Conservation (phyloP, 2,329 filamentous ascomycete species). For the Nemania sp. region DNA sequence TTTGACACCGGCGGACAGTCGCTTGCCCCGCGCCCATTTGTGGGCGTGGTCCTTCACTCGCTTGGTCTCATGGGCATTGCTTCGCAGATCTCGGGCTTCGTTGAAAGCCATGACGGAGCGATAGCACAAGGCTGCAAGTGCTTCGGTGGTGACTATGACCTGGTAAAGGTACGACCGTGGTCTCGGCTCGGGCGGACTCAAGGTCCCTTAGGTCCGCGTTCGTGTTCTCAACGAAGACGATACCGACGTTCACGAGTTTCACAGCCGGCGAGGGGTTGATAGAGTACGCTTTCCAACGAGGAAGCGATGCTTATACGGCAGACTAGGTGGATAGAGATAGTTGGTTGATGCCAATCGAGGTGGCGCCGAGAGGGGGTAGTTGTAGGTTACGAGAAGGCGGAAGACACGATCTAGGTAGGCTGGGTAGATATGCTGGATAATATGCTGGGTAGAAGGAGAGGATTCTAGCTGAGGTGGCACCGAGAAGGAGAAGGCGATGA, state of each 20-base stretch:
- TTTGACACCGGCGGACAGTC: slow-evolving; percentile 39
- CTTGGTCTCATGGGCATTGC: slow-evolving; percentile 49
- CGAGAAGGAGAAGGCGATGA: too few species aligned
- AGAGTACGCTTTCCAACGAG: background rate
- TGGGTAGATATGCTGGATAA: slow-evolving; percentile 22
- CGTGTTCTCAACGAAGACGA: background rate
- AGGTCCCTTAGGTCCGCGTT: background rate
- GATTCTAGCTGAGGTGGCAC: too few species aligned
- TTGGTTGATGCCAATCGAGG: background rate
- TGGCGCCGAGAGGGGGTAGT: slow-evolving; percentile 1
- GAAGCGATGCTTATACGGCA: background rate
- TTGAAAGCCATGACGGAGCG: slow-evolving; percentile 37
- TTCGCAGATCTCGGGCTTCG: slow-evolving; percentile 49
- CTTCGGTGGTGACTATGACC: background rate
- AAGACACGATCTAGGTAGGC: slow-evolving; percentile 18
- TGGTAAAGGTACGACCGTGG: background rate
- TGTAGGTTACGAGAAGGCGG: slow-evolving; percentile 17
- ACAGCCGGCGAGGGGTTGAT: background rate
- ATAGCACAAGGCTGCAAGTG: background rate
- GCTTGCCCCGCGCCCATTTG: slow-evolving; percentile 50
- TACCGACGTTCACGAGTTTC: background rate
- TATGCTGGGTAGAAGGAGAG: slow-evolving; percentile 11
- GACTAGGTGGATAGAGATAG: background rate
- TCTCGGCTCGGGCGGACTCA: background rate
- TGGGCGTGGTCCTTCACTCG: slow-evolving; percentile 47